Conservation (phyloP, 148 eudicot genomes). For the Chenopodium berlandieri region DNA sequence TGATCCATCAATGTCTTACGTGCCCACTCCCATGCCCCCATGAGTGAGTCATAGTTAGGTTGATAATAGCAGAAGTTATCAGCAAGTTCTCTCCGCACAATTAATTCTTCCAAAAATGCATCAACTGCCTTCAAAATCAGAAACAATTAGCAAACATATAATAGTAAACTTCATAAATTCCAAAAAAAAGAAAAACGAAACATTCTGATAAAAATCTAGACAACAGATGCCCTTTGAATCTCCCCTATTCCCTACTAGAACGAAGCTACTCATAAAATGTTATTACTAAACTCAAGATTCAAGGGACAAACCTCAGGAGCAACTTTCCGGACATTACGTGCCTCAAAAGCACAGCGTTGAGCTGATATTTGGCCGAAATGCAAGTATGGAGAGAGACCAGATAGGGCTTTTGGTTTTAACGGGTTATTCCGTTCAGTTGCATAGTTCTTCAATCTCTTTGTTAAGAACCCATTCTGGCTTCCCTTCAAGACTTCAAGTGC, state of each 20-base stretch:
- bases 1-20: slow-evolving; percentile 86
- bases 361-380: slow-evolving; percentile 98
- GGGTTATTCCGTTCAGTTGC: slow-evolving; percentile 78
- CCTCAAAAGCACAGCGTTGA: slow-evolving; percentile 95
- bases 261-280: slow-evolving; percentile 11
- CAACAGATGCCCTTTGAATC: background rate
- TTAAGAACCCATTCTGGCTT: slow-evolving; percentile 65
- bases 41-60: slow-evolving; percentile 85
- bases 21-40: slow-evolving; percentile 99
- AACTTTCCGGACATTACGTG: slow-evolving; percentile 57
- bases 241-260: slow-evolving; percentile 1
- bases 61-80: slow-evolving; percentile 93
- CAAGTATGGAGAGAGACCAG: slow-evolving; percentile 94
- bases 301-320: slow-evolving; percentile 62
- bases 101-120: slow-evolving; percentile 84
- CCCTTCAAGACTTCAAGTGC: slow-evolving; percentile 81
- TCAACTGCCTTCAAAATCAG: slow-evolving; percentile 70
- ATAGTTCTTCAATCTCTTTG: slow-evolving; percentile 68
- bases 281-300: background rate
- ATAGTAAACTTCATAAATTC: slow-evolving; percentile 1
- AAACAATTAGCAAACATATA: background rate
- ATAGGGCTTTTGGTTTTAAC: slow-evolving; percentile 69
- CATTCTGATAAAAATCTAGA: background rate
- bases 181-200: background rate
- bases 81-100: slow-evolving; percentile 93